phyloP scores from a whole-genome alignment of 2,329 filamentous ascomycete species.

The Aschersonia sp. region DNA sequence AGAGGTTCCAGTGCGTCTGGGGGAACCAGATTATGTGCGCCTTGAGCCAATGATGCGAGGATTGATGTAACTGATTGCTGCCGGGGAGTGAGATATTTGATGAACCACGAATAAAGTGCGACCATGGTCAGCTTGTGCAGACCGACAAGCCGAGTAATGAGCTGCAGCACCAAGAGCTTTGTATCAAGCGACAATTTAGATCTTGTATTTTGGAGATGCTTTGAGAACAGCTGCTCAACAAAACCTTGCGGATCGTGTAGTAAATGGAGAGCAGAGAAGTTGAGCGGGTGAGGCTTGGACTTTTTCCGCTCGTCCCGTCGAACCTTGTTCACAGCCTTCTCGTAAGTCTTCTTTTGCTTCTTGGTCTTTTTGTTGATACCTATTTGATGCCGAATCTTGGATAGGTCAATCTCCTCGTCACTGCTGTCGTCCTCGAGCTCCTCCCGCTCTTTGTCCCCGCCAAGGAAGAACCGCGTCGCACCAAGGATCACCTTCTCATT shows the following conservation, averaged over 20 bases:
- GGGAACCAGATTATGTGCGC: conserved; percentile 79
- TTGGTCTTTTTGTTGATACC: conserved; percentile 94
- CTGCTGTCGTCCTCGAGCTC: conserved; percentile 82
- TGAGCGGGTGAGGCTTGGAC: conserved; percentile 71
- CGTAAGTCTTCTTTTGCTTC: conserved; percentile 68
- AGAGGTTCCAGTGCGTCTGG: conserved; percentile 85
- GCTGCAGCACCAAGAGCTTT: conserved; percentile 76
- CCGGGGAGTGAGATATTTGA: conserved; percentile 77
- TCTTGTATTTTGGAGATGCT: conserved; percentile 79
- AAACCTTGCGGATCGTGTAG: conserved; percentile 92
- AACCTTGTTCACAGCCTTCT: conserved; percentile 67
- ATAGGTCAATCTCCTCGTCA: conserved; percentile 66
- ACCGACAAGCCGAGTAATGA: conserved; percentile 82
- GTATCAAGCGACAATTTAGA: conserved; percentile 76
- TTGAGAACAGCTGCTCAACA: conserved; percentile 76
- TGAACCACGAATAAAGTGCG: conserved; percentile 88
- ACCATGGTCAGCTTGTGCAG: conserved; percentile 85
- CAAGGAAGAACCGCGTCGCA: conserved; percentile 86
- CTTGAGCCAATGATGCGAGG: conserved; percentile 81
- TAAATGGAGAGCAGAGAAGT: conserved; percentile 91
- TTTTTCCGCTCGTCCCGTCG: conserved; percentile 81
- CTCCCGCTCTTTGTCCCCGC: conserved; percentile 89
- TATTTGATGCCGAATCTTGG: conserved; percentile 67
- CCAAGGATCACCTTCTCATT: conserved; percentile 87
- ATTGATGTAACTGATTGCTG: conserved; percentile 89